Evolutionary conservation across 1,139 yeast genomes (phyloP).

Genomic region (Saccharomycopsis hybrid): DNA sequence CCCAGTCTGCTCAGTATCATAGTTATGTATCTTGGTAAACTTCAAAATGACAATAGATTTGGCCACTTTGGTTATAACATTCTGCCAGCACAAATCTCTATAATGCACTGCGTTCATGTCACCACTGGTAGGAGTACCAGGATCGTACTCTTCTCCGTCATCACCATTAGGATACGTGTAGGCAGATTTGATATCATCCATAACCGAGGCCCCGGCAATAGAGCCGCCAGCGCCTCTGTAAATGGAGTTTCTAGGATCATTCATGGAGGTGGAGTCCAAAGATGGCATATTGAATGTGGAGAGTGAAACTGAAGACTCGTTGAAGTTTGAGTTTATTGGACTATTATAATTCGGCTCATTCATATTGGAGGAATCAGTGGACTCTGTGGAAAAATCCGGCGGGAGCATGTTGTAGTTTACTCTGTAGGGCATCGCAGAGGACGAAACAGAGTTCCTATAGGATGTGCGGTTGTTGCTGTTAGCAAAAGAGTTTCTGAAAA

Average conservation of each 20-base stretch:
- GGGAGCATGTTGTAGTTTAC: conserved; percentile 10
- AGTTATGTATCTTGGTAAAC: conserved; percentile 78
- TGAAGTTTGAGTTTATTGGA: conserved; percentile 21
- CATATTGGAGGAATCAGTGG: conserved; percentile 14
- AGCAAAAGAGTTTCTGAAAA: conserved; percentile 8
- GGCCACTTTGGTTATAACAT: conserved; percentile 75
- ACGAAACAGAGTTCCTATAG: conserved; percentile 4
- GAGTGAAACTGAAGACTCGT: conserved; percentile 20
- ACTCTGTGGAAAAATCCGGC: conserved; percentile 11
- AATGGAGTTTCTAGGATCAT: conserved; percentile 18
- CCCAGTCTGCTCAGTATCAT: conserved; percentile 77
- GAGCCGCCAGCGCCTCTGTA: conserved; percentile 21
- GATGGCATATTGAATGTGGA: conserved; percentile 21
- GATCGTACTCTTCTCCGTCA: conserved; percentile 17
- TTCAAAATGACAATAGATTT: conserved; percentile 85
- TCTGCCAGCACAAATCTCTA: conserved; percentile 50
- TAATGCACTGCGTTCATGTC: conserved; percentile 22
- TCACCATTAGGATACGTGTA: conserved; percentile 18
- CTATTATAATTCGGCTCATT: conserved; percentile 19
- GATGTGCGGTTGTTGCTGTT: conserved; percentile 1
- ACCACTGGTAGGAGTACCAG: conserved; percentile 21
- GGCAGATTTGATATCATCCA: conserved; percentile 21
- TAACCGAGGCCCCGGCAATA: conserved; percentile 19
- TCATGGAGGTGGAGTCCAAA: conserved; percentile 19
- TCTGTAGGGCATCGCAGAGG: conserved; percentile 6